These are phyloP conservation scores for Miscanthus lutarioriparius DNA, from an alignment of 176 grass and related monocot genomes.

Conservation along the genomic window DNA sequence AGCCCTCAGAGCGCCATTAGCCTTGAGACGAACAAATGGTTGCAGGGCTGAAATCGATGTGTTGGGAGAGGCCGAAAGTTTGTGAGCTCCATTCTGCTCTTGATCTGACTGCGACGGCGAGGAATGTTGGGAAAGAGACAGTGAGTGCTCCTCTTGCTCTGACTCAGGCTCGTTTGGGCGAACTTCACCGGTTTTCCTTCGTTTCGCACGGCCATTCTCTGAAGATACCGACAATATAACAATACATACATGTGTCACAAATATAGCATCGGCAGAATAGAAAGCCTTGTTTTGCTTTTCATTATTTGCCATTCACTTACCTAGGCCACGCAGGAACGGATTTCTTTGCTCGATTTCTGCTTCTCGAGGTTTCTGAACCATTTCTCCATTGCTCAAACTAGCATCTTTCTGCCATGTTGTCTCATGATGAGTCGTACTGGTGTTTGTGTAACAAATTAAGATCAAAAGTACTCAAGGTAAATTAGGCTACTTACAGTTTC, in stretches of 20 bases:
- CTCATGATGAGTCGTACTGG: background rate
- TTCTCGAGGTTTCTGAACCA: conserved; percentile 38
- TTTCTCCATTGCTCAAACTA: conserved; percentile 41
- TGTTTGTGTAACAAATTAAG: background rate
- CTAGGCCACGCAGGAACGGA: conserved; percentile 39
- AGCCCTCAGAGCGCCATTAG: conserved; percentile 46
- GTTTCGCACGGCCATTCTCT: conserved; percentile 75
- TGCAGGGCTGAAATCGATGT: conserved; percentile 50
- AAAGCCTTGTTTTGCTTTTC: background rate
- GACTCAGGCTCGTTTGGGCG: conserved; percentile 49
- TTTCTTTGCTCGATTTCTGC: conserved; percentile 60
- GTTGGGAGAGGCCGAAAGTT: conserved; percentile 59
- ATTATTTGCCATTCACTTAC: conserved; percentile 17
- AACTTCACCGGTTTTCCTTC: conserved; percentile 62
- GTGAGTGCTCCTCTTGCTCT: conserved; percentile 92
- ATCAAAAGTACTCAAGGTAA: background rate
- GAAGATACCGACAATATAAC: background rate
- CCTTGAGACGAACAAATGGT: conserved; percentile 55
- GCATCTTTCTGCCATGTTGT: conserved; percentile 46
- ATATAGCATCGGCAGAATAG: background rate
- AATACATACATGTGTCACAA: background rate
- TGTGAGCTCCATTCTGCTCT: conserved; percentile 71
- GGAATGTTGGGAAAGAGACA: conserved; percentile 88
- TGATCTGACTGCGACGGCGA: conserved; percentile 93
- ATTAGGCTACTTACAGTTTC: conserved; percentile 42